Evolutionary conservation across 225 moss, liverwort and hornwort genomes (phyloP).

Genomic region (Anthoceros angustus): DNA sequence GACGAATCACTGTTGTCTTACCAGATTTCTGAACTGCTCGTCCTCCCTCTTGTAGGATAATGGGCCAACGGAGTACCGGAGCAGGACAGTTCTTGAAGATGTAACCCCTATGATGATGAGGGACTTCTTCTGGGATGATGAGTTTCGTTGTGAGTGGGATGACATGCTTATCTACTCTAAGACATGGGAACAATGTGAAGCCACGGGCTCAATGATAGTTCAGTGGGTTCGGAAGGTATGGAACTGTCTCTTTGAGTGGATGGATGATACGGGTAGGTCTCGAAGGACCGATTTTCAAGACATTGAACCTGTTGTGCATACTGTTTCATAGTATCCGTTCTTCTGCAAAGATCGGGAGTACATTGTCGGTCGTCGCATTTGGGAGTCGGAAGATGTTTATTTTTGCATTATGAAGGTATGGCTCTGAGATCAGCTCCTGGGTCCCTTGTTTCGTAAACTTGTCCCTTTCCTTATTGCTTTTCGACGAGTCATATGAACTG

Average conservation of each 20-base stretch:
- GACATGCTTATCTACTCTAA: conserved; percentile 58
- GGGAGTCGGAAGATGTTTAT: conserved; percentile 49
- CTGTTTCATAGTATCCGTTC: conserved; percentile 51
- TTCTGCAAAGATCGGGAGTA: conserved; percentile 98
- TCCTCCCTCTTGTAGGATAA: conserved; percentile 6
- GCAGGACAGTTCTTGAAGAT: conserved; percentile 59
- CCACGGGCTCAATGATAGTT: conserved; percentile 54
- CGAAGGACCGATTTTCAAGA: too few relatives aligned
- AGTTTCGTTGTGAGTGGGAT: conserved; percentile 76
- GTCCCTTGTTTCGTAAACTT: background rate
- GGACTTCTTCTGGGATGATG: conserved; percentile 95
- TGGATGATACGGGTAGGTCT: background rate
- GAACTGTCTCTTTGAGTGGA: background rate
- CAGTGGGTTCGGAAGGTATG: conserved; percentile 93
- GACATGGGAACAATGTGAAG: conserved; percentile 47
- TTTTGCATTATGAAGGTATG: conserved; percentile 69
- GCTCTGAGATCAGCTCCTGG: background rate
- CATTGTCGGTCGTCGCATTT: conserved; percentile 65
- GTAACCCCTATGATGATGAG: conserved; percentile 37
- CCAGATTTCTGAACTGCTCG: background rate
- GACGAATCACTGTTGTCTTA: conserved; percentile 6
- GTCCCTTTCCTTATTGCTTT: background rate
- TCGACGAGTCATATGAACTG: background rate
- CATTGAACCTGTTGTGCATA: too few relatives aligned
- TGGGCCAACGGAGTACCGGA: conserved; percentile 75